Conservation (phyloP, 345 rosid species). For the Rhizophora apiculata region DNA sequence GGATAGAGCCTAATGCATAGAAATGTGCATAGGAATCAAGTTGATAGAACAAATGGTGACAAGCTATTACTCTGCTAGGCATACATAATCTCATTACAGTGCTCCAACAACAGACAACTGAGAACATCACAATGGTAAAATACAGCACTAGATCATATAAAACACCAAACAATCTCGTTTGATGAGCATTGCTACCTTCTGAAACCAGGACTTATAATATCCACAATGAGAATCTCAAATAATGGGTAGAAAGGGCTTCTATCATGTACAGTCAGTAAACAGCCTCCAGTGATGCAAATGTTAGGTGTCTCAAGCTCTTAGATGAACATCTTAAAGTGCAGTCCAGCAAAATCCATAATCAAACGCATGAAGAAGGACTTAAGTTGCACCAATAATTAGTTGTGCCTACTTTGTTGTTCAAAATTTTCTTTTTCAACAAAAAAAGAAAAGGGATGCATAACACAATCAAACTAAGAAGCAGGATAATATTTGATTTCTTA, state of each 20-base stretch:
- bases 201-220: background rate
- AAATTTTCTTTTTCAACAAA: background rate
- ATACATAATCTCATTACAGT: background rate
- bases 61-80: background rate
- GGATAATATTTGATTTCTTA: slow-evolving; percentile 15
- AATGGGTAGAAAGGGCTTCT: too few relatives aligned
- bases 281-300: background rate
- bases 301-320: background rate
- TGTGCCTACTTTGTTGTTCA: background rate
- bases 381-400: background rate
- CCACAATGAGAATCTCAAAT: too few relatives aligned
- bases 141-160: background rate
- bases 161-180: slow-evolving; percentile 8
- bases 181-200: background rate
- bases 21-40: background rate
- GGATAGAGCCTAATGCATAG: background rate
- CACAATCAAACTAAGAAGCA: background rate
- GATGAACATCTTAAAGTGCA: background rate
- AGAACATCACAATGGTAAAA: background rate
- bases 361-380: background rate
- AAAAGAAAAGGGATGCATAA: background rate
- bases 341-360: slow-evolving; percentile 7
- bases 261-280: too few relatives aligned
- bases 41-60: background rate
- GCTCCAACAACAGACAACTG: background rate